phyloP scores from a whole-genome alignment of 257 asterid genomes.

The Solanum sejunctum region DNA sequence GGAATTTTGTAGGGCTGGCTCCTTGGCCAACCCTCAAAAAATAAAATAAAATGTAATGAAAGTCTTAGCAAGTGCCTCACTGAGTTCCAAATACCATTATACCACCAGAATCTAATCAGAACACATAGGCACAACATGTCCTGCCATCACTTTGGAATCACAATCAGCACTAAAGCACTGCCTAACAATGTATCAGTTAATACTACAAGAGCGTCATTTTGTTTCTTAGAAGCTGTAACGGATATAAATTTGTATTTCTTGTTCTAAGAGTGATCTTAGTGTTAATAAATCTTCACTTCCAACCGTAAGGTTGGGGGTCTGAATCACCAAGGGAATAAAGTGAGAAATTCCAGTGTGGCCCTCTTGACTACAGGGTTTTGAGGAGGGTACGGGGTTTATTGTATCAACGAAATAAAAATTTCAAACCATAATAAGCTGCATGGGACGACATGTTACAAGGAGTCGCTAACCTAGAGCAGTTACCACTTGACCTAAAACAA shows the following conservation, averaged over 20 bases:
- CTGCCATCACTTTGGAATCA: background rate
- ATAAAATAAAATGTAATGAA: background rate
- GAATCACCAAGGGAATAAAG: background rate
- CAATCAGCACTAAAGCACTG: background rate
- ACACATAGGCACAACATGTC: background rate
- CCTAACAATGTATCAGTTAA: background rate
- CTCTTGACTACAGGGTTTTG: background rate
- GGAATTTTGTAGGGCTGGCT: constrained; percentile 44
- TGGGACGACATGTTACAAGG: too few species aligned
- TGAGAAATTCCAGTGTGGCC: too few species aligned
- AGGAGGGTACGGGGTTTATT: background rate
- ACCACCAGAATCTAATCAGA: background rate
- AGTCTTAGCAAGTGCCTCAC: background rate
- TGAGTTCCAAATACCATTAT: background rate
- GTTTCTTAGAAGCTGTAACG: background rate
- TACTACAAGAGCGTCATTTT: background rate
- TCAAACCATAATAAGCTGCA: background rate
- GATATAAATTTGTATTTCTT: background rate
- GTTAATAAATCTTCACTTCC: background rate
- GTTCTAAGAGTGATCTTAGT: background rate
- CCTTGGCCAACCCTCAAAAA: constrained; percentile 44
- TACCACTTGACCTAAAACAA: background rate
- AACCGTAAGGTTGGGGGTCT: background rate
- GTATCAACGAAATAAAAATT: background rate
- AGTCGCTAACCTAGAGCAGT: too few species aligned